A percentile compares a stretch with the other conserved stretches of the same genome.
These are phyloP conservation scores for Hygrophorus russula DNA, from an alignment of 768 basidiomycete genomes.

Conservation along the genomic window DNA sequence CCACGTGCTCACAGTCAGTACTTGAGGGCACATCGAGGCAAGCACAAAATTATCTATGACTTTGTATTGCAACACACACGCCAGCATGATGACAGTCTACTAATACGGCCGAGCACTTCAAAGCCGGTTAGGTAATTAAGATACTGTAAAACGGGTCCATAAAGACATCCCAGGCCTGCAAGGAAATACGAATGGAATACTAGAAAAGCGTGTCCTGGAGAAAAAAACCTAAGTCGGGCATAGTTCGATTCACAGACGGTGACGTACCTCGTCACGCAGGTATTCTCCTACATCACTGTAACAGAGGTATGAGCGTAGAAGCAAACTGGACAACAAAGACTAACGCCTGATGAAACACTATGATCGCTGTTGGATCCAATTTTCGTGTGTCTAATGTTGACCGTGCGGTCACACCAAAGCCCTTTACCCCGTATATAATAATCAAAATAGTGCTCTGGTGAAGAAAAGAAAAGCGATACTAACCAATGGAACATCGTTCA, in stretches of 20 bases:
- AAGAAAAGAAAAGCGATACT: constrained; percentile 13
- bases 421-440: constrained; percentile 34
- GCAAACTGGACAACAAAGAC: constrained; percentile 4
- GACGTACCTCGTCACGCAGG: constrained; percentile 81
- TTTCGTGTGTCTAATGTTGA: constrained; percentile 95
- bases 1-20: too few species aligned
- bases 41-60: not conserved
- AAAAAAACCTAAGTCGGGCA: constrained; percentile 8
- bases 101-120: constrained; percentile 34
- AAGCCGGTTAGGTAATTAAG: constrained; percentile 18
- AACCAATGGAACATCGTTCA: constrained; percentile 91
- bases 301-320: constrained; percentile 4
- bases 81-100: constrained; percentile 8
- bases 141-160: constrained; percentile 9
- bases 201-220: constrained; percentile 71
- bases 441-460: not conserved
- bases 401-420: constrained; percentile 94
- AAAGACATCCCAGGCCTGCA: constrained; percentile 8
- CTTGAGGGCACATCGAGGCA: too few species aligned
- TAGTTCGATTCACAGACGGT: not conserved
- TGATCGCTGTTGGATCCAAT: constrained; percentile 91
- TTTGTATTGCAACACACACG: not conserved
- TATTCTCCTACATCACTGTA: constrained; percentile 95
- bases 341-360: constrained; percentile 97
- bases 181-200: constrained; percentile 3